Conservation (phyloP, 495 filamentous ascomycete genomes). For the Xylaria castorea region DNA sequence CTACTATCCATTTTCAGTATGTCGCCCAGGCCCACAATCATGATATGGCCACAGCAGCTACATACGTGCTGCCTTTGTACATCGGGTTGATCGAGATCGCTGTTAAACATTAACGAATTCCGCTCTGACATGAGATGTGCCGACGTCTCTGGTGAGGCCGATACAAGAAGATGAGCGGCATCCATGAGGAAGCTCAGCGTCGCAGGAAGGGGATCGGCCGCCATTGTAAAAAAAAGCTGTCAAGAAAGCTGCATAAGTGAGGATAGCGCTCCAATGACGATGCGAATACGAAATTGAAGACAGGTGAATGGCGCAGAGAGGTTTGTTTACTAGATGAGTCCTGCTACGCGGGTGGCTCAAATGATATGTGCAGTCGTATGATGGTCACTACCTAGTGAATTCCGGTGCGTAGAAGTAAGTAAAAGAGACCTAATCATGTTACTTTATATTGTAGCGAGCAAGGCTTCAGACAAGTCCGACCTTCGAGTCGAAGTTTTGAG, state of each 20-base stretch:
- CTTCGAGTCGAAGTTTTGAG: background rate
- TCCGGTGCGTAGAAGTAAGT: too few species aligned
- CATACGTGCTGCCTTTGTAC: slow-evolving; percentile 55
- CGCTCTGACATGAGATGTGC: slow-evolving; percentile 56
- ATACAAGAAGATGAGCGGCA: slow-evolving; percentile 57
- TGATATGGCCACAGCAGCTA: slow-evolving; percentile 59
- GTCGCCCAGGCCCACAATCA: slow-evolving; percentile 53
- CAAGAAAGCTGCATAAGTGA: background rate
- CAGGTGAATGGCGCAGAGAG: background rate
- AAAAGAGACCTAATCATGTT: too few species aligned
- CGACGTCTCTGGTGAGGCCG: slow-evolving; percentile 54
- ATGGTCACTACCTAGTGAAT: too few species aligned
- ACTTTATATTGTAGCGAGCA: background rate
- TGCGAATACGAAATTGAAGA: background rate
- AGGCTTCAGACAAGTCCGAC: background rate
- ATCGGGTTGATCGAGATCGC: slow-evolving; percentile 50
- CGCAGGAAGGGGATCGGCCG: slow-evolving; percentile 36
- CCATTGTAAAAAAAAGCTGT: slow-evolving; percentile 31
- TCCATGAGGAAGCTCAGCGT: slow-evolving; percentile 54
- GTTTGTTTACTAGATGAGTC: background rate
- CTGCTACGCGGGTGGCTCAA: background rate
- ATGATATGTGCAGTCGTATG: too few species aligned
- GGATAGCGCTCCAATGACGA: background rate
- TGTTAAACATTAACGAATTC: slow-evolving; percentile 50
- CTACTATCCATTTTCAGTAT: slow-evolving; percentile 44